These are phyloP conservation scores for Fusarium mangiferae DNA, from an alignment of 2,329 filamentous ascomycete species.

Conservation along the genomic window DNA sequence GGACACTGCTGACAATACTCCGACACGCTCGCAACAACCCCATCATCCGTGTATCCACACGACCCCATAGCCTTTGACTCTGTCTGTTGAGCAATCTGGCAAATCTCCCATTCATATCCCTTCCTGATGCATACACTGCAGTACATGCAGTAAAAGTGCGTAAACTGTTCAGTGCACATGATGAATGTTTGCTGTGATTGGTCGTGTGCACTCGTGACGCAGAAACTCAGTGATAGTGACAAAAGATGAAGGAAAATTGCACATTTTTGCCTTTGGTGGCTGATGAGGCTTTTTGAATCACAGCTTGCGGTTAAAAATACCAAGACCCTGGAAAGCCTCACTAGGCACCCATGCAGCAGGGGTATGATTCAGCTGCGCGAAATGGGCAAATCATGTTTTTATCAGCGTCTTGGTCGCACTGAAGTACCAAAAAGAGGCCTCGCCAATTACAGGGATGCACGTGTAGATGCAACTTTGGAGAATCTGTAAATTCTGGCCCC, in stretches of 20 bases:
- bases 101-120: conserved; percentile 11
- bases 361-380: neutral
- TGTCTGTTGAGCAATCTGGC: neutral
- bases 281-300: neutral
- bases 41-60: conserved; percentile 10
- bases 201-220: neutral
- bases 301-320: neutral
- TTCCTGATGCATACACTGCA: conserved; percentile 9
- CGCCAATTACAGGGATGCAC: conserved; percentile 1
- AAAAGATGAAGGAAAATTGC: neutral
- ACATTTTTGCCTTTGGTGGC: neutral
- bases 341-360: conserved; percentile 7
- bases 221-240: too few species aligned
- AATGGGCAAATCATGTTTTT: conserved; percentile 2
- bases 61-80: conserved; percentile 15
- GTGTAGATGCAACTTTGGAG: neutral
- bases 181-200: neutral
- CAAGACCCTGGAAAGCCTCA: neutral
- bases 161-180: conserved; percentile 23
- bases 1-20: conserved; percentile 21
- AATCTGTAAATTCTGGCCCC: neutral
- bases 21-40: neutral
- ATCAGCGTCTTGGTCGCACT: neutral
- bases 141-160: conserved; percentile 11
- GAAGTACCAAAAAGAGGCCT: conserved; percentile 16